phyloP scores from a whole-genome alignment of 148 eudicot species.

The Diospyros kaki region DNA sequence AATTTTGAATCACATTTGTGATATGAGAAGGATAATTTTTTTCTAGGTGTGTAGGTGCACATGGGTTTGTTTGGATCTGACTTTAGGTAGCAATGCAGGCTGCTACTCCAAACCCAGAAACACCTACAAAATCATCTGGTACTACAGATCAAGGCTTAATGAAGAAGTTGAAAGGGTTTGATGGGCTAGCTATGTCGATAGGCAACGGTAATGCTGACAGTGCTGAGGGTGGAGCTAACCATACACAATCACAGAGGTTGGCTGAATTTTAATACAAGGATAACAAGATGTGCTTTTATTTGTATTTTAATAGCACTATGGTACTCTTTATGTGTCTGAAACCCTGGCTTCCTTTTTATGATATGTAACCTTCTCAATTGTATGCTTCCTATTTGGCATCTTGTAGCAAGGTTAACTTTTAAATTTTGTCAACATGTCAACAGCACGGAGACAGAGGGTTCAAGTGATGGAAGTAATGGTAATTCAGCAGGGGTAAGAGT shows the following conservation, averaged over 20 bases:
- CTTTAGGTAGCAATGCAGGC: conserved; percentile 31
- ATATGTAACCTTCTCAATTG: not conserved
- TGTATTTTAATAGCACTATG: not conserved
- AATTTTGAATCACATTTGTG: not conserved
- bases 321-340: not conserved
- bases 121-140: conserved; percentile 66
- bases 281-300: not conserved
- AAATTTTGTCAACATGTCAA: conserved; percentile 12
- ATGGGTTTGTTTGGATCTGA: conserved; percentile 6
- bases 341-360: not conserved
- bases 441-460: conserved; percentile 85
- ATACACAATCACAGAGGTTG: too few species aligned
- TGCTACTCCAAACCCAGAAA: conserved; percentile 59
- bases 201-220: conserved; percentile 62
- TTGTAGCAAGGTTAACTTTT: not conserved
- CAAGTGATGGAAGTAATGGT: conserved; percentile 87
- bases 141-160: conserved; percentile 55
- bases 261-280: not conserved
- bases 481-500: conserved; percentile 61
- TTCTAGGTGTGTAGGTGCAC: not conserved
- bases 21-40: not conserved
- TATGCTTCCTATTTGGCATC: not conserved
- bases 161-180: conserved; percentile 72
- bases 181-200: conserved; percentile 89
- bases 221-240: conserved; percentile 38